Conservation (phyloP, 306 rosid species). For the Quercus robur region DNA sequence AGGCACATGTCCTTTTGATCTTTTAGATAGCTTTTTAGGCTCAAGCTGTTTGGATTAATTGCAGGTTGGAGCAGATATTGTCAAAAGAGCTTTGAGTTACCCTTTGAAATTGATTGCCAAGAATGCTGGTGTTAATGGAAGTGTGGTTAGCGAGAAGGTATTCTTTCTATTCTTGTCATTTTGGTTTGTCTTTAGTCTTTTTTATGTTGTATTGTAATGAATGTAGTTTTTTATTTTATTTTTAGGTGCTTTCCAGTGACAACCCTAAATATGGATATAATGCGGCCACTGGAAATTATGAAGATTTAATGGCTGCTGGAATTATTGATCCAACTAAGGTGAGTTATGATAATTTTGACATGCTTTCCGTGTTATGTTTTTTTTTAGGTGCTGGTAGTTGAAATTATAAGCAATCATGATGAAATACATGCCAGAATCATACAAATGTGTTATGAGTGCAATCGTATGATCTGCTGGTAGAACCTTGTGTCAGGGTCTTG, state of each 20-base stretch:
- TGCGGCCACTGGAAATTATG: constrained; percentile 96
- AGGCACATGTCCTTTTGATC: background rate
- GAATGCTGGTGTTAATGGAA: constrained; percentile 98
- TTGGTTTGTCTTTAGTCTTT: background rate
- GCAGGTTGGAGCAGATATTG: constrained; percentile 98
- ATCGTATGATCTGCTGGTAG: too few relatives aligned
- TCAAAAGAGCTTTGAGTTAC: constrained; percentile 88
- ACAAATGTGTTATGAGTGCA: background rate
- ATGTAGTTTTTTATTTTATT: background rate
- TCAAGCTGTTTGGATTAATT: constrained; percentile 6
- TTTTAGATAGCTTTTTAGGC: background rate
- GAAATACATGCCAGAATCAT: background rate
- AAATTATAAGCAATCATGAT: background rate
- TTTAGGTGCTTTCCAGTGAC: constrained; percentile 82
- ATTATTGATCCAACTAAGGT: constrained; percentile 99
- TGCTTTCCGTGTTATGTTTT: background rate
- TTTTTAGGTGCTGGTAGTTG: background rate
- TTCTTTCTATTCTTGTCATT: background rate
- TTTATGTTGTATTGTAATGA: background rate
- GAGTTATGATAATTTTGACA: constrained; percentile 11
- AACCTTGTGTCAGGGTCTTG: too few relatives aligned
- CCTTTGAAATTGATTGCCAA: constrained; percentile 95
- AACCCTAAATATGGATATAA: constrained; percentile 73
- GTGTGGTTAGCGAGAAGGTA: constrained; percentile 99
- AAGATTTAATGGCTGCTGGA: constrained; percentile 97